Evolutionary conservation across 305 asterid species (phyloP), one percentile per base, ranked within the genome.

Genomic region (Rubia balearica): DNA sequence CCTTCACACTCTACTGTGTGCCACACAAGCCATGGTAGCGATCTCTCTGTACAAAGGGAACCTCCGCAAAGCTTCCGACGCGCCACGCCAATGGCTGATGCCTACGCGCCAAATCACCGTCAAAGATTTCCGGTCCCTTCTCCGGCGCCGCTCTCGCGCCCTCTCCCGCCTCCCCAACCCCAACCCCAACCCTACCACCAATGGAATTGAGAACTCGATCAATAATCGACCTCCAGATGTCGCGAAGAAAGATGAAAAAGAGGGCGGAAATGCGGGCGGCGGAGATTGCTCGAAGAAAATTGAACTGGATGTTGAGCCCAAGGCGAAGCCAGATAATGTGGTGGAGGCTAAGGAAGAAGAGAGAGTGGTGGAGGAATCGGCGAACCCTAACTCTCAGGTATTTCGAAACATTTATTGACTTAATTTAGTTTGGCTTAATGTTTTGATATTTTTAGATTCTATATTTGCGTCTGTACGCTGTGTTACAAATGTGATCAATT

Each of bases 41-140:
- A 72, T 91, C 68, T 84, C 98, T 11, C 81, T 91, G 67, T 91
- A 89, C 94, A 86, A 81, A 82, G 98, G 98, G 49, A 88, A 87
- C 76, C 94, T 89, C 71, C 98, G 88, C 87, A 87, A 82, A 70
- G 85, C 77, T 63, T 74, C 91, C 68, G 90, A 82, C 69, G 89
- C 75, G 0, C 89, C 88, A n/a, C 96, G 81, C 1, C 85, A 83
- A 78, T 92, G 92, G 98, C 78, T 85, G 64, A 61, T 70, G 73
- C 91, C 96, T 17, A 27, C 84, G 40, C 96, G 85, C 68, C 83
- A 75, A 40, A 81, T 92, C 59, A 82, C 96, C 33, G 75, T 75
- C 55, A 85, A 88, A 41, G 84, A 86, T 69, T 90, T 93, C 87
- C 79, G 71, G 64, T 70, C 56, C 72, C 97, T 90, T 67, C 81